These are phyloP conservation scores for Dictyostelium discoideum DNA, from an alignment of 78 protist species.

Conservation along the genomic window DNA sequence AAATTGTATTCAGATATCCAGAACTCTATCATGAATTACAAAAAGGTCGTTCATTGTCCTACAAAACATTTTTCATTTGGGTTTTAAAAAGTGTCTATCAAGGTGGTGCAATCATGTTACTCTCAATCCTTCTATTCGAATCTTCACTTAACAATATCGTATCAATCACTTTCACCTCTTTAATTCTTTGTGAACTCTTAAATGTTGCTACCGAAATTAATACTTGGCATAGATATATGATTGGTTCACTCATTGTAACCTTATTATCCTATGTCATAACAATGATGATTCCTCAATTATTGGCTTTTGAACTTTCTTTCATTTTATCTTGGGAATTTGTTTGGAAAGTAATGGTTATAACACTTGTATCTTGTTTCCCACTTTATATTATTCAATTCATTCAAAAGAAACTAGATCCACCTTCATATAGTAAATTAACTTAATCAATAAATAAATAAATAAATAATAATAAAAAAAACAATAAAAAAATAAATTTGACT, in stretches of 20 bases:
- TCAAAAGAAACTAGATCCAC: constrained; percentile 79
- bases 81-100: constrained; percentile 93
- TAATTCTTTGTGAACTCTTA: constrained; percentile 96
- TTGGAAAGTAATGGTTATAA: constrained; percentile 87
- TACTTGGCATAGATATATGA: constrained; percentile 87
- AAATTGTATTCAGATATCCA: constrained; percentile 90
- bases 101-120: constrained; percentile 95
- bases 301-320: constrained; percentile 84
- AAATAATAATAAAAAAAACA: neutral
- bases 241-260: constrained; percentile 68
- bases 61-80: constrained; percentile 95
- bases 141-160: constrained; percentile 89
- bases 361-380: constrained; percentile 85
- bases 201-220: constrained; percentile 93
- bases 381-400: constrained; percentile 73
- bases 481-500: neutral
- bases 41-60: constrained; percentile 93
- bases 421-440: constrained; percentile 78
- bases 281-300: constrained; percentile 86
- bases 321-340: constrained; percentile 83
- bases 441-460: neutral
- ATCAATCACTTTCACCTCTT: constrained; percentile 96
- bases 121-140: constrained; percentile 92
- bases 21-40: constrained; percentile 96
- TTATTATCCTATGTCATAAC: constrained; percentile 76